A percentile compares a stretch with the other conserved stretches of the same genome.
phyloP scores from a whole-genome alignment of 2,329 filamentous ascomycete genomes.

The Polytolypa hystricis region DNA sequence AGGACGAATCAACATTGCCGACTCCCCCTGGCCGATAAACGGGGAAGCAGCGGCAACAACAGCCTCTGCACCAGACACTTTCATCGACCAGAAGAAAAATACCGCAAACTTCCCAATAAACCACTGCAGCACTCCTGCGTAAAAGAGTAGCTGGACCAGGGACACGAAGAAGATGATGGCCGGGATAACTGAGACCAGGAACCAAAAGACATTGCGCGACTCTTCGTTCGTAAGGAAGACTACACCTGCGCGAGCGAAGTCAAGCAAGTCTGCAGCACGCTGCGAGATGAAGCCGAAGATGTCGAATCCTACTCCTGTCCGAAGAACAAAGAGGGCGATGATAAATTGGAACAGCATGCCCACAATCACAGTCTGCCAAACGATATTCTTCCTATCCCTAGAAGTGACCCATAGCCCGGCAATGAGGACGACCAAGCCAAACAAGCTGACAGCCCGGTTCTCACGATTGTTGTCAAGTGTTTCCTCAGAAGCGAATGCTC shows the following conservation, averaged over 20 bases:
- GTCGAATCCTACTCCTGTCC: constrained; percentile 69
- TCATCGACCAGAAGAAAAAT: constrained; percentile 85
- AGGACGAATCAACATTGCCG: constrained; percentile 79
- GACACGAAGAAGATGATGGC: constrained; percentile 95
- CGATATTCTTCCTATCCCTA: constrained; percentile 47
- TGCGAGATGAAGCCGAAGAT: constrained; percentile 83
- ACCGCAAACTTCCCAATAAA: constrained; percentile 75
- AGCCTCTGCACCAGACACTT: constrained; percentile 83
- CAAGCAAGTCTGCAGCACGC: constrained; percentile 61
- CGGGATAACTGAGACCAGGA: constrained; percentile 70
- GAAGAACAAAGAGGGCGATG: constrained; percentile 76
- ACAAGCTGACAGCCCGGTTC: constrained; percentile 70
- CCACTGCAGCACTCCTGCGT: constrained; percentile 75
- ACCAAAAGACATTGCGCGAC: constrained; percentile 44
- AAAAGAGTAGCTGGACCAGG: constrained; percentile 77
- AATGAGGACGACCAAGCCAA: constrained; percentile 65
- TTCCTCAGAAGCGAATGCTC: constrained; percentile 63
- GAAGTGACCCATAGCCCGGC: constrained; percentile 59
- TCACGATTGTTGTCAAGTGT: constrained; percentile 63
- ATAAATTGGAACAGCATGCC: constrained; percentile 85
- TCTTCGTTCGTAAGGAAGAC: constrained; percentile 53
- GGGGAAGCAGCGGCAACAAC: constrained; percentile 86
- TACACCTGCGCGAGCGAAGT: constrained; percentile 64
- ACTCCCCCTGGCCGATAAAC: constrained; percentile 91
- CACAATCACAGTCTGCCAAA: constrained; percentile 71